phyloP scores from a whole-genome alignment of 305 asterid species.

The Fraxinus dipetala region DNA sequence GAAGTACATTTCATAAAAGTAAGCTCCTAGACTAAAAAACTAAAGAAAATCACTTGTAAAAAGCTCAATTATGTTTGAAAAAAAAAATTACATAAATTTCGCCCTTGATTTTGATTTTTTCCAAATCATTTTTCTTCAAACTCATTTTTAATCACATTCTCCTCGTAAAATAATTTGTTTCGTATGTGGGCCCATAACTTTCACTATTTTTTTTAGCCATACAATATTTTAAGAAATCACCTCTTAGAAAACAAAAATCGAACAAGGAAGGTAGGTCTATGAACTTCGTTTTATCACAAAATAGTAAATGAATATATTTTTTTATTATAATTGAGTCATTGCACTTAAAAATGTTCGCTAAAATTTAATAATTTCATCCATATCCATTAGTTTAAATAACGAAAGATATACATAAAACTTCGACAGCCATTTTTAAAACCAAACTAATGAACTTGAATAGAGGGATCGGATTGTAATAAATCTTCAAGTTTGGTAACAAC shows the following conservation, averaged over 20 bases:
- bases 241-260: too few species aligned
- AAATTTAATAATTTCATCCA: neutral
- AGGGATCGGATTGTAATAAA: neutral
- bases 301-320: too few species aligned
- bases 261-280: too few species aligned
- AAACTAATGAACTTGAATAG: neutral
- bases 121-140: neutral
- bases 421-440: neutral
- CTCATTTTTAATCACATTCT: neutral
- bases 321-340: neutral
- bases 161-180: too few species aligned
- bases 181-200: neutral
- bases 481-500: neutral
- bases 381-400: neutral
- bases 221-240: too few species aligned
- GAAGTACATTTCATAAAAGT: neutral
- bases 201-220: too few species aligned
- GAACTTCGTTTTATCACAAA: neutral
- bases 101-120: too few species aligned
- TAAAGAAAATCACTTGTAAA: neutral
- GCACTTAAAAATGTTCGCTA: neutral
- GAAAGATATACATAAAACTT: neutral
- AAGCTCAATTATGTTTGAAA: neutral
- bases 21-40: neutral
- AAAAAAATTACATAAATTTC: too few species aligned